Base-by-base conservation (phyloP, 78 protist species). In the Planoprotostelium fungivorum region DNA sequence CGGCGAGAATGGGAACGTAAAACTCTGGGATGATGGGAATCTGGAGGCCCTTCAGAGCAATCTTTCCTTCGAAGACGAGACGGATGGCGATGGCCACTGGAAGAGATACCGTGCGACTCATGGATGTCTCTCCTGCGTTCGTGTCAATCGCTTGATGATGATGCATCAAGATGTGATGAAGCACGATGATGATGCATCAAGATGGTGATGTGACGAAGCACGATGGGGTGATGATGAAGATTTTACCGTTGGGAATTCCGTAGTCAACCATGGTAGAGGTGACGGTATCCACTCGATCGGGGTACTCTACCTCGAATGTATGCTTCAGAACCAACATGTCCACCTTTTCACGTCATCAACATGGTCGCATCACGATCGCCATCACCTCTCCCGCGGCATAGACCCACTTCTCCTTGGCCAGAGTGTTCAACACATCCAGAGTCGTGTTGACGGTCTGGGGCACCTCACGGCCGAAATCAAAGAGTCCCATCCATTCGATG, bases 21-120 rank as follows among this genome's bases (percentile, higher is more conserved):
- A 63, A 93, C 63, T 90, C 95, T 73, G 84, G 63, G 0, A 73
- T 73, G 0, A 63, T 38, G 73, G 95, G 95, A 35, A 91, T 73
- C 34, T 89, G 83, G 5, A 94, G 93, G 63, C 97, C 97, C 35
- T 73, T 37, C 73, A 88, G 91, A 23, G 34, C 37, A 0, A 91
- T 36, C 35, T 34, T 38, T 1, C 90, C 90, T 83, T 94, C 94
- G n/a, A 96, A 90, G 0, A 94, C 38, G 0, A 96, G 91, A 38
- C 92, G 93, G 36, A 96, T 89, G 0, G 95, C 94, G 73, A 95
- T 94, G 25, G 94, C 98, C 37, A 93, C 94, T 31, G 98, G 98
- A 34, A 96, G 91, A 84, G 96, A 96, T 35, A 96, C 95, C 23
- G 94, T 91, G 34, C 86, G 86, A 36, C 95, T 94, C 31, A 93